Evolutionary conservation across 352 stramenopile genomes (phyloP).

Genomic region (Phytophthora macrochlamydospora): DNA sequence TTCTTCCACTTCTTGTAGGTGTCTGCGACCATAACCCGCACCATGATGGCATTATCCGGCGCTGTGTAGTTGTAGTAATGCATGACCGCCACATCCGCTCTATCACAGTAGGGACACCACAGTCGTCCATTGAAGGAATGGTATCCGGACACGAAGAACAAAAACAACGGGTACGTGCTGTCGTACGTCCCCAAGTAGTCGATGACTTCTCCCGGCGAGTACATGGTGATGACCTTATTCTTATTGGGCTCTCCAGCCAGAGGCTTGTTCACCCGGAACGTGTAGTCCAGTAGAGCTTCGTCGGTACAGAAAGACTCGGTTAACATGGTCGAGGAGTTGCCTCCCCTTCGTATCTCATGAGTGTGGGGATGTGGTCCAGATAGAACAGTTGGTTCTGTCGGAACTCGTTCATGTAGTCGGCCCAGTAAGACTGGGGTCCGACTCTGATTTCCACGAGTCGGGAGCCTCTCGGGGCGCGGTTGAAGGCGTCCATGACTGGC

Average conservation of each 20-base stretch:
- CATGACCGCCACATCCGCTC: conserved; percentile 66
- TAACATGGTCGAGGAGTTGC: conserved; percentile 77
- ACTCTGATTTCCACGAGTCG: conserved; percentile 79
- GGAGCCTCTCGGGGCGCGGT: conserved; percentile 62
- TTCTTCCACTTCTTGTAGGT: conserved; percentile 85
- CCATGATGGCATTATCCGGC: conserved; percentile 56
- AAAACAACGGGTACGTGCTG: conserved; percentile 74
- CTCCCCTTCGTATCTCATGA: conserved; percentile 79
- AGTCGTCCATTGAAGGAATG: conserved; percentile 78
- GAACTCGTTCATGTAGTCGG: conserved; percentile 80
- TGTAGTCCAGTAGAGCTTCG: conserved; percentile 66
- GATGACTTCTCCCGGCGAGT: conserved; percentile 46
- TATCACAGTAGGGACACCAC: conserved; percentile 84
- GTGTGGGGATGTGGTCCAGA: conserved; percentile 76
- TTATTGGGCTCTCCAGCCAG: conserved; percentile 46
- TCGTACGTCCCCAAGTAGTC: conserved; percentile 68
- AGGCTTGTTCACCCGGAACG: conserved; percentile 65
- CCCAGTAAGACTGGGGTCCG: conserved; percentile 59
- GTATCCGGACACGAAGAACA: conserved; percentile 79
- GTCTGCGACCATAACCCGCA: conserved; percentile 52
- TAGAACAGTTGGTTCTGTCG: conserved; percentile 85
- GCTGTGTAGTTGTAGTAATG: conserved; percentile 86
- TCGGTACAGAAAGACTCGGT: conserved; percentile 74
- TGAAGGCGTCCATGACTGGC: conserved; percentile 75
- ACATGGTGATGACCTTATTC: conserved; percentile 69